Percentiles rank a stretch among this genome's conserved stretches.
Conservation (phyloP, 495 filamentous ascomycete genomes). For the Aspergillus biplanus region DNA sequence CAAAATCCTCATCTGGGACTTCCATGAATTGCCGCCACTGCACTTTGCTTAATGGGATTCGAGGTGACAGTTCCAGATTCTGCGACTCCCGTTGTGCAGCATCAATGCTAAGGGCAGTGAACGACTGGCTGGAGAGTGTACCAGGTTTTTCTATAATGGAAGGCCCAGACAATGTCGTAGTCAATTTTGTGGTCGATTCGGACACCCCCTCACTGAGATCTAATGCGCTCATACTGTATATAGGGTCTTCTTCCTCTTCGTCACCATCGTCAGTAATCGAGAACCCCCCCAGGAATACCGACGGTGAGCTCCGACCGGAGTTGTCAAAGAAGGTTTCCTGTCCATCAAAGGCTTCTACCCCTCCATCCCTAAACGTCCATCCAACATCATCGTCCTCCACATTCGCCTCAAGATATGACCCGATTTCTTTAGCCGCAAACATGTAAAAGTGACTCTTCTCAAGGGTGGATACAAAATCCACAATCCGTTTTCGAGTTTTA, state of each 20-base stretch:
- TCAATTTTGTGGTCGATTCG: conserved; percentile 44
- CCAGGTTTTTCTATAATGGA: conserved; percentile 45
- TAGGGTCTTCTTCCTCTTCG: conserved; percentile 45
- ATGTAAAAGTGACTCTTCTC: conserved; percentile 75
- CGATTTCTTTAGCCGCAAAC: conserved; percentile 81
- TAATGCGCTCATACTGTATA: conserved; percentile 48
- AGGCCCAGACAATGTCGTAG: conserved; percentile 46
- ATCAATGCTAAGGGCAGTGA: conserved; percentile 61
- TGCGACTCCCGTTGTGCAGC: conserved; percentile 74
- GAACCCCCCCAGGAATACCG: conserved; percentile 35
- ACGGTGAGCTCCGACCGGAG: conserved; percentile 45
- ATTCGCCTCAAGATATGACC: conserved; percentile 63
- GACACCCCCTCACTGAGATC: conserved; percentile 47
- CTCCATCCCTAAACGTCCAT: conserved; percentile 73
- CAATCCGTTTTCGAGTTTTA: conserved; percentile 69
- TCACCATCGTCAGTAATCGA: conserved; percentile 36
- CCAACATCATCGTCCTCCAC: conserved; percentile 78
- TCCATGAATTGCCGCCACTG: conserved; percentile 87
- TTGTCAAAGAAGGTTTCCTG: conserved; percentile 45
- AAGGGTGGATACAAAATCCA: conserved; percentile 70
- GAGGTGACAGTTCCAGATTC: conserved; percentile 62
- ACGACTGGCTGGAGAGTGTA: conserved; percentile 46
- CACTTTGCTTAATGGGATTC: conserved; percentile 68
- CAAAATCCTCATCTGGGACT: conserved; percentile 76
- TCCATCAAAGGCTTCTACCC: conserved; percentile 45